phyloP scores from a whole-genome alignment of 108 stramenopile genomes.

The Conticribra weissflogii region DNA sequence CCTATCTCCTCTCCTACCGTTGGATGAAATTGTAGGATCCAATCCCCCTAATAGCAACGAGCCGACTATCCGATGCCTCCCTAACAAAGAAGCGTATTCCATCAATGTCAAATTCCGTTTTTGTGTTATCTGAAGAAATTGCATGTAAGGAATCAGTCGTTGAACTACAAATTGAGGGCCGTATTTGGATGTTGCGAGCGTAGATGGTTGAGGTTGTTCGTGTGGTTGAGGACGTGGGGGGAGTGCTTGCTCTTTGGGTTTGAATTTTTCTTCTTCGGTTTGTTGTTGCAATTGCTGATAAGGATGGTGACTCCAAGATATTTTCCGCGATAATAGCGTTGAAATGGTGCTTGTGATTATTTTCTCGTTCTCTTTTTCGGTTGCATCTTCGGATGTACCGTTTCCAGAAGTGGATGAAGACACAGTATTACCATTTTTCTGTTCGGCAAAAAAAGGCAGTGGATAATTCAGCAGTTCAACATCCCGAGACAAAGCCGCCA shows the following conservation, averaged over 20 bases:
- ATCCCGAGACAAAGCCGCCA: conserved; percentile 26
- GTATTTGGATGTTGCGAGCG: conserved; percentile 55
- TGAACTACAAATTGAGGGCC: conserved; percentile 40
- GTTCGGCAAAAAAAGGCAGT: not conserved
- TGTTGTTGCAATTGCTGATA: not conserved
- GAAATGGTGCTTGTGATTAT: not conserved
- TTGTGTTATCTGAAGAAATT: not conserved
- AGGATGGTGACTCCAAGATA: not conserved
- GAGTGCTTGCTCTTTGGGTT: not conserved
- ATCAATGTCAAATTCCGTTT: conserved; percentile 54
- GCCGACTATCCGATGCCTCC: conserved; percentile 65
- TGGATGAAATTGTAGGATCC: conserved; percentile 54
- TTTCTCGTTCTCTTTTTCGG: not conserved
- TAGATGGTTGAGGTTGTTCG: conserved; percentile 29
- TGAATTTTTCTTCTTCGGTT: not conserved
- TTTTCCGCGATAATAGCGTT: no score
- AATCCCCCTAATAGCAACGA: conserved; percentile 65
- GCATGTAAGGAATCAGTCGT: conserved; percentile 43
- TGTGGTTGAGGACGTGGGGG: not conserved
- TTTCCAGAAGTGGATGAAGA: no score
- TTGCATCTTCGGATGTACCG: conserved; percentile 3
- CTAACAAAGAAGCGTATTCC: conserved; percentile 74
- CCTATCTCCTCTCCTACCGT: conserved; percentile 5
- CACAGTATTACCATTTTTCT: not conserved
- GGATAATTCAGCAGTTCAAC: conserved; percentile 24